A percentile compares a stretch with the other conserved stretches of the same genome.
These are phyloP conservation scores for Reutealis trisperma DNA, from an alignment of 345 rosid species.

Conservation along the genomic window DNA sequence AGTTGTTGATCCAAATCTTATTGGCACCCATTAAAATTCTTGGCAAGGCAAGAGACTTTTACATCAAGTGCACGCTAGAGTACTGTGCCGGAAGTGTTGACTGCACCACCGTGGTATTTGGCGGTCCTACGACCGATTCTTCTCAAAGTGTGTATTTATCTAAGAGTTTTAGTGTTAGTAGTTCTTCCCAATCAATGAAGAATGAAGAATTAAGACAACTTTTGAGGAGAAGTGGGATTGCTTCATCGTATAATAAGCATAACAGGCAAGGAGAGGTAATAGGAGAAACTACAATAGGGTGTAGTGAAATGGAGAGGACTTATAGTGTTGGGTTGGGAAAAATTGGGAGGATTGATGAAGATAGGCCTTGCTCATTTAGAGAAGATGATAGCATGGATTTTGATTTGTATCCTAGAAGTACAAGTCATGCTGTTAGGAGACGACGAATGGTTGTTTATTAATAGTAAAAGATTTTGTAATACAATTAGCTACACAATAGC, in stretches of 20 bases:
- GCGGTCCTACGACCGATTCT: not conserved
- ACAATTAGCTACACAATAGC: too few species aligned
- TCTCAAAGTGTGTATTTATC: slow-evolving; percentile 9
- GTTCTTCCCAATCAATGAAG: not conserved
- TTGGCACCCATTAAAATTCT: slow-evolving; percentile 21
- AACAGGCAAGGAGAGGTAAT: not conserved
- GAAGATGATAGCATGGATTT: not conserved
- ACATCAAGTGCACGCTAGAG: slow-evolving; percentile 21
- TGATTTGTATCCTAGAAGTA: not conserved
- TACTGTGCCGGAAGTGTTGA: slow-evolving; percentile 15
- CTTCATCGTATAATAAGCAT: not conserved
- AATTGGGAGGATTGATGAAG: slow-evolving; percentile 12
- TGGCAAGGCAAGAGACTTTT: slow-evolving; percentile 26
- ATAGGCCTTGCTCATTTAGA: not conserved
- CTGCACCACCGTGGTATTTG: not conserved
- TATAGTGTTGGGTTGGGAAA: slow-evolving; percentile 1
- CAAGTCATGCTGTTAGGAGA: not conserved
- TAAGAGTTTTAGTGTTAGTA: slow-evolving; percentile 9
- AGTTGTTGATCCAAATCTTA: slow-evolving; percentile 9
- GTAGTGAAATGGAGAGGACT: not conserved
- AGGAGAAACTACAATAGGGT: not conserved
- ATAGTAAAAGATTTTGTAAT: too few species aligned
- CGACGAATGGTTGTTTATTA: too few species aligned
- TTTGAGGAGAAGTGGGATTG: not conserved
- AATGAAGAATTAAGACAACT: slow-evolving; percentile 1